Percentiles rank a stretch among this genome's conserved stretches.
These are phyloP conservation scores for Ophiorrhiza pumila DNA, from an alignment of 257 asterid genomes.

Conservation along the genomic window DNA sequence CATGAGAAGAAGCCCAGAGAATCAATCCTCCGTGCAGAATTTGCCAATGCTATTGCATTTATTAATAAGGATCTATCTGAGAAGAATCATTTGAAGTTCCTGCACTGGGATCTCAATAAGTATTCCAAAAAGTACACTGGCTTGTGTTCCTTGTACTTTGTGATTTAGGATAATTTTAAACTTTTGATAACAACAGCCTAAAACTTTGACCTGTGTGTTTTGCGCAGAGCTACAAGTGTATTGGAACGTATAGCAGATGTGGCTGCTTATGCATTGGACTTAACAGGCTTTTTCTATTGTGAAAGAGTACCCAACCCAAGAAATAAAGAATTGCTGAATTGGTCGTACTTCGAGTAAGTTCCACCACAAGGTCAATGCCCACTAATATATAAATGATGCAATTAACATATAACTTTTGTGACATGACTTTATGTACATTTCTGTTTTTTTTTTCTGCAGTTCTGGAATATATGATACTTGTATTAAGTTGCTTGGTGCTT, in stretches of 20 bases:
- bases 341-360: constrained; percentile 25
- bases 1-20: constrained; percentile 97
- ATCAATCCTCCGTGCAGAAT: constrained; percentile 76
- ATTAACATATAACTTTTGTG: neutral
- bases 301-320: constrained; percentile 48
- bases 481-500: neutral
- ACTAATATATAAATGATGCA: neutral
- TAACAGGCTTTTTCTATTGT: constrained; percentile 74
- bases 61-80: constrained; percentile 61
- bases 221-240: constrained; percentile 58
- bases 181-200: neutral
- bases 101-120: constrained; percentile 93
- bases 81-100: constrained; percentile 75
- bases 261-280: constrained; percentile 65
- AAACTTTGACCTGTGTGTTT: neutral
- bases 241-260: constrained; percentile 63
- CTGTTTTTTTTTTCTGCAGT: neutral
- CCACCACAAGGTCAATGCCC: neutral
- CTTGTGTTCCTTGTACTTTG: constrained; percentile 1
- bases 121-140: constrained; percentile 58
- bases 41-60: constrained; percentile 73
- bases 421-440: neutral
- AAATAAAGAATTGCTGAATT: constrained; percentile 29
- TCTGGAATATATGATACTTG: neutral
- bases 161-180: neutral